Conservation (phyloP, 129 eudicot genomes). For the Helianthus tuberosus region DNA sequence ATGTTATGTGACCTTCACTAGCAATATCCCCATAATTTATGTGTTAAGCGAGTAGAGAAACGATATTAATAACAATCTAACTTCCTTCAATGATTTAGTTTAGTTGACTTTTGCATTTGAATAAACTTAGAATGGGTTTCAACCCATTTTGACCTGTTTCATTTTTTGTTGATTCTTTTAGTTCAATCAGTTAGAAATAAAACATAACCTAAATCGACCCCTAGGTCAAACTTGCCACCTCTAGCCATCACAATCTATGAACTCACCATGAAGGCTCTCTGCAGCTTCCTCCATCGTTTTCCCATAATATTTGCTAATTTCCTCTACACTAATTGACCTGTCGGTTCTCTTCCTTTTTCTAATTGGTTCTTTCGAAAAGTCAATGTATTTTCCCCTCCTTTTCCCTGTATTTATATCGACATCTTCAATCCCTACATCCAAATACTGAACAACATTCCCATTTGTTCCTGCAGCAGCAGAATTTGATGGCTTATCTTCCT, state of each 20-base stretch:
- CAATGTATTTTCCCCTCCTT: background rate
- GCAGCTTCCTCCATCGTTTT: slow-evolving; percentile 23
- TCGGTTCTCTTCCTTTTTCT: slow-evolving; percentile 6
- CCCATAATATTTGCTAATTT: background rate
- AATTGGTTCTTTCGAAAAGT: background rate
- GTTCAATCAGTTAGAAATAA: background rate
- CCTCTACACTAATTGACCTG: background rate
- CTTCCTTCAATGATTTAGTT: too few relatives aligned
- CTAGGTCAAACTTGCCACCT: background rate
- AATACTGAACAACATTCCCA: slow-evolving; percentile 4
- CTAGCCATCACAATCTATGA: slow-evolving; percentile 4
- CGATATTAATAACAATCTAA: too few relatives aligned
- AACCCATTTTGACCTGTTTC: background rate
- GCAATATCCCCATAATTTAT: too few relatives aligned
- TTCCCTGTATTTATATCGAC: background rate
- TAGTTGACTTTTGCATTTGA: too few relatives aligned
- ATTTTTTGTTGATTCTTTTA: background rate
- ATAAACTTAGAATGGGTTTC: too few relatives aligned
- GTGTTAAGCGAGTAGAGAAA: too few relatives aligned
- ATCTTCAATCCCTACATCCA: slow-evolving; percentile 7
- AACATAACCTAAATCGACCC: background rate
- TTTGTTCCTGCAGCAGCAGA: slow-evolving; percentile 17
- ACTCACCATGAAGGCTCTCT: slow-evolving; percentile 12
- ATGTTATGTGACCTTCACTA: too few relatives aligned
- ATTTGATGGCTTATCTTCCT: background rate